phyloP scores from a whole-genome alignment of 208 protist species.

The Leishmania gerbilli region DNA sequence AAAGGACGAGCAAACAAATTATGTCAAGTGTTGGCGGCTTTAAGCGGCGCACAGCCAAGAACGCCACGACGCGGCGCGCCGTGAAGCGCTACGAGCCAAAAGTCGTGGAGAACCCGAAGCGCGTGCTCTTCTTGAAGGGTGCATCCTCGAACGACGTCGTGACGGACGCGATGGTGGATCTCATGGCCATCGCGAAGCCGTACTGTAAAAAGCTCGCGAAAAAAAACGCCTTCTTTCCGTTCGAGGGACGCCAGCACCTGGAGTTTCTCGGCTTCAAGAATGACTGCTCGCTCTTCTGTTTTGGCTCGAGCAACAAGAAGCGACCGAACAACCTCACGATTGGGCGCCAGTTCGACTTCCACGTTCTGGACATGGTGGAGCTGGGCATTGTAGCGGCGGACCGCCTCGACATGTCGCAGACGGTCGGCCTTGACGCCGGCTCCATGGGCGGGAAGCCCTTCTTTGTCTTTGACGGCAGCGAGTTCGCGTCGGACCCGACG shows the following conservation, averaged over 20 bases:
- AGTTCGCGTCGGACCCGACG: slow-evolving; percentile 70
- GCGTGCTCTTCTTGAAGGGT: slow-evolving; percentile 73
- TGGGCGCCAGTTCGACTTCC: slow-evolving; percentile 89
- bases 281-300: slow-evolving; percentile 91
- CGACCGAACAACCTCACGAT: slow-evolving; percentile 88
- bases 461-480: slow-evolving; percentile 86
- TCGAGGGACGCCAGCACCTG: slow-evolving; percentile 82
- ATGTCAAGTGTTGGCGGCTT: slow-evolving; percentile 70
- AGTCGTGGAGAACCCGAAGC: slow-evolving; percentile 87
- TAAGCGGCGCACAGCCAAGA: slow-evolving; percentile 74
- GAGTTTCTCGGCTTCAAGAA: slow-evolving; percentile 93
- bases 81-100: slow-evolving; percentile 88
- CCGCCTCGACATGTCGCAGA: slow-evolving; percentile 64
- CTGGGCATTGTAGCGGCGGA: slow-evolving; percentile 81
- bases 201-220: slow-evolving; percentile 83
- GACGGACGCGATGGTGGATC: slow-evolving; percentile 72
- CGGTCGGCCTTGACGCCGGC: slow-evolving; percentile 53
- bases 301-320: slow-evolving; percentile 88
- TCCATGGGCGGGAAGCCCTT: slow-evolving; percentile 82
- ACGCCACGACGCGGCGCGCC: slow-evolving; percentile 57
- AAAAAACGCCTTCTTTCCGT: slow-evolving; percentile 85
- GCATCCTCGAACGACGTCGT: slow-evolving; percentile 66
- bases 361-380: slow-evolving; percentile 91
- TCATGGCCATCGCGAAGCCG: slow-evolving; percentile 79
- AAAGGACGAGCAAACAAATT: not conserved